Conservation (phyloP, 345 rosid genomes). For the Salix exigua region DNA sequence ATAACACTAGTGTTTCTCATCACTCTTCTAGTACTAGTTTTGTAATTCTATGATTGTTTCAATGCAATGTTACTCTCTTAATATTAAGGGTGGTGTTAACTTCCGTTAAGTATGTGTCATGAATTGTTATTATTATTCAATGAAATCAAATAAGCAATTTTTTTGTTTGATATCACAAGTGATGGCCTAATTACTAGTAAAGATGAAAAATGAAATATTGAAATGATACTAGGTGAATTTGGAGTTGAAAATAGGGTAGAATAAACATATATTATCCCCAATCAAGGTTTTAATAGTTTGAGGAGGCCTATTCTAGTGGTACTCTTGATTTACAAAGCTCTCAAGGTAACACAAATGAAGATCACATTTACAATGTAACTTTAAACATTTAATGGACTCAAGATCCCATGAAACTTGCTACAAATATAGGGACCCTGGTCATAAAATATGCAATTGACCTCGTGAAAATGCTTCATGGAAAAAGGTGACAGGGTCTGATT, state of each 20-base stretch:
- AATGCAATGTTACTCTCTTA: no score
- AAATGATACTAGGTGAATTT: neutral
- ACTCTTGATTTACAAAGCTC: slow-evolving; percentile 18
- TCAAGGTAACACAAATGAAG: slow-evolving; percentile 10
- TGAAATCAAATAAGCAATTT: no score
- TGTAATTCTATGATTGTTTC: no score
- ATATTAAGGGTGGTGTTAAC: no score
- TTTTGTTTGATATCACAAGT: no score
- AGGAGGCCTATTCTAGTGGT: slow-evolving; percentile 16
- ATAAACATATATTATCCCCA: slow-evolving; percentile 30
- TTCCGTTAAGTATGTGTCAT: no score
- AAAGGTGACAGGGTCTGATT: slow-evolving; percentile 16
- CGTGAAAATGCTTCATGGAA: slow-evolving; percentile 15
- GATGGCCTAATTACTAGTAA: no score
- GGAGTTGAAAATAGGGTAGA: slow-evolving; percentile 16
- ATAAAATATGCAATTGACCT: slow-evolving; percentile 37
- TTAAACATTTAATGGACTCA: slow-evolving; percentile 15
- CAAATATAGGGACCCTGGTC: slow-evolving; percentile 34
- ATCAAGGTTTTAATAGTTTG: slow-evolving; percentile 5
- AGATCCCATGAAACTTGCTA: slow-evolving; percentile 29
- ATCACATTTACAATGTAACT: slow-evolving; percentile 8
- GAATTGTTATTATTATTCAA: no score
- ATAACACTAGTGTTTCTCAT: no score
- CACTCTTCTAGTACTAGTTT: no score
- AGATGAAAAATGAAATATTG: no score